Base-by-base conservation (phyloP, 2,329 filamentous ascomycete species). In the Stagonosporopsis vannaccii region DNA sequence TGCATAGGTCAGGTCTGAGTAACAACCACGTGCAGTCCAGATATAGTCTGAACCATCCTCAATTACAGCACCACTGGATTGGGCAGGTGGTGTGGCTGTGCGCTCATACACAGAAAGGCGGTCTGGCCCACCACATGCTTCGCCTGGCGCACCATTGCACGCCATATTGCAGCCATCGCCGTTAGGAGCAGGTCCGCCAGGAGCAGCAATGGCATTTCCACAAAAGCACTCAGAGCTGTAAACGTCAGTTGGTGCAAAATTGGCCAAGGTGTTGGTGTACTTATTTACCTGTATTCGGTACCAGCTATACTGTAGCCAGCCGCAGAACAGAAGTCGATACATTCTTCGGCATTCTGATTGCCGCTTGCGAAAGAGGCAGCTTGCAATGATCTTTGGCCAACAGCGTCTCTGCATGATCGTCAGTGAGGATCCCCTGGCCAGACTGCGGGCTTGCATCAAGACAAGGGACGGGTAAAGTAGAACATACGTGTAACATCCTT, bases 211-310 rank as follows among this genome's bases (percentile, higher is more conserved):
- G 19, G 63, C 58, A 48, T 74, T 58, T 23, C 60, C 60, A 43
- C 71, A 74, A 32, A 67, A 71, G 50, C 74, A 51, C 13, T 51
- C 49, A 40, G 26, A 23, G 7, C 49, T 51, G 25, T n/a, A 15
- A 25, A 17, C 3, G 3, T 32, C 13, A 37, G 17, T 39, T 3
- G 22, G 19, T 30, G 41, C 15, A 19, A 33, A 19, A 9, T 13
- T 8, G 6, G 22, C 9, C 6, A 9, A 8, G 3, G 1, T 23
- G 5, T 15, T n/a, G 15, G 32, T 30, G 9, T 35, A 37, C 68
- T 53, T 68, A 71, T 51, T 74, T 71, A 22, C 56, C 60, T 57
- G 51, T 74, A 72, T 44, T 76, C 71, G 22, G 70, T 67, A 22
- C 73, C 74, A 13, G 73, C 71, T 45, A 70, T 59, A 23, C 49